A percentile compares a stretch with the other conserved stretches of the same genome.
These are phyloP conservation scores for Actinomortierella wolfii DNA, from an alignment of 371 early-diverging fungal species.

Conservation along the genomic window DNA sequence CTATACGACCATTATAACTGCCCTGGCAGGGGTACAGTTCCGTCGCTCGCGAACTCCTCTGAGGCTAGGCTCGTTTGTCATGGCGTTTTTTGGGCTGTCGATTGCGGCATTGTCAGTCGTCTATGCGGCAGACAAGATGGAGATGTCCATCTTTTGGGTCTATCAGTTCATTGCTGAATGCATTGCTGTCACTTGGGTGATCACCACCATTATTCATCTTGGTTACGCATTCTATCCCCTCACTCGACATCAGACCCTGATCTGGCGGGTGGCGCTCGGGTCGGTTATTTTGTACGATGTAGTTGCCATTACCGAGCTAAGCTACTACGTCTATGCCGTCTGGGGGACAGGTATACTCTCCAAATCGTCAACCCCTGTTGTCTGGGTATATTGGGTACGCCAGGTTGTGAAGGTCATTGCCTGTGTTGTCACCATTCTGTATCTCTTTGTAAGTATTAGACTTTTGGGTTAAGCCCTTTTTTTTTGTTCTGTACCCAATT, in stretches of 20 bases:
- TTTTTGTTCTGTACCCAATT: background rate
- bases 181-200: slow-evolving; percentile 38
- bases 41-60: slow-evolving; percentile 34
- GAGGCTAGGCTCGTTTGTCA: slow-evolving; percentile 36
- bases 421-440: slow-evolving; percentile 31
- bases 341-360: slow-evolving; percentile 21
- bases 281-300: slow-evolving; percentile 40
- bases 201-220: slow-evolving; percentile 44
- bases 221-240: slow-evolving; percentile 44
- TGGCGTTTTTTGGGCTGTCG: slow-evolving; percentile 41
- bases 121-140: slow-evolving; percentile 20
- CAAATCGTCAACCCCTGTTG: slow-evolving; percentile 15
- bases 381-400: slow-evolving; percentile 43
- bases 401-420: slow-evolving; percentile 33
- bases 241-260: slow-evolving; percentile 40
- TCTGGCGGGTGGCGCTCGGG: slow-evolving; percentile 38
- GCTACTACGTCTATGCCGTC: slow-evolving; percentile 33
- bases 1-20: slow-evolving; percentile 19
- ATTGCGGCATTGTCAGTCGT: slow-evolving; percentile 38
- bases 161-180: slow-evolving; percentile 42
- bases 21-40: slow-evolving; percentile 34
- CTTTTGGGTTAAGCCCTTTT: too few species aligned
- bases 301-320: slow-evolving; percentile 30
- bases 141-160: slow-evolving; percentile 28
- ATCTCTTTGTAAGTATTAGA: slow-evolving; percentile 47